phyloP scores from a whole-genome alignment of 2,329 filamentous ascomycete genomes.

The Penicillium sp. region DNA sequence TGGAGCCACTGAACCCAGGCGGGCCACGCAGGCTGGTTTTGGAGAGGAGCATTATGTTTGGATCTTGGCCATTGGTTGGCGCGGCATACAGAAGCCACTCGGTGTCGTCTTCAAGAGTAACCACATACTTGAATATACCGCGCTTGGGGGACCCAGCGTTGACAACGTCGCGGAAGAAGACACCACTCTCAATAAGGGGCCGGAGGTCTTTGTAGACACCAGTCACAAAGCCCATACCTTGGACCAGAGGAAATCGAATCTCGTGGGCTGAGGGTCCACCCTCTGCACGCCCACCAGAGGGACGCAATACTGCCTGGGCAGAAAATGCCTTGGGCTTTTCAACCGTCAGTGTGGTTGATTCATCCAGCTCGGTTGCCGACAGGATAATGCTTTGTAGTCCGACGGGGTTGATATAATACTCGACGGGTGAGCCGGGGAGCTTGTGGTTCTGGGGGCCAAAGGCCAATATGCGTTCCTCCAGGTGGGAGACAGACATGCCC shows the following conservation, averaged over 20 bases:
- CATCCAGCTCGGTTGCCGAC: constrained; percentile 68
- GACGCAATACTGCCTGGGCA: constrained; percentile 62
- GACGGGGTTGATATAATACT: constrained; percentile 75
- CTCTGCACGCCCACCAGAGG: no score
- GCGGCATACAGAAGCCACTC: constrained; percentile 78
- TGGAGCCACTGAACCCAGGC: constrained; percentile 65
- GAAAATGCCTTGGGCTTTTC: constrained; percentile 54
- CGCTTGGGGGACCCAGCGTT: constrained; percentile 52
- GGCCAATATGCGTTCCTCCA: constrained; percentile 61
- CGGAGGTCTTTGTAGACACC: constrained; percentile 65
- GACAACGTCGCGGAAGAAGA: constrained; percentile 65
- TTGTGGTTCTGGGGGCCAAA: constrained; percentile 55
- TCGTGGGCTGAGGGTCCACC: constrained; percentile 52
- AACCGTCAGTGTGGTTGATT: constrained; percentile 52
- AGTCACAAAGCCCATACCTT: constrained; percentile 86
- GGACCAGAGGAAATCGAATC: constrained; percentile 75
- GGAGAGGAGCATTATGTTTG: constrained; percentile 64
- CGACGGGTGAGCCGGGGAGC: constrained; percentile 53
- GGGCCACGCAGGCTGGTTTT: constrained; percentile 61
- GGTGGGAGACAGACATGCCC: constrained; percentile 72
- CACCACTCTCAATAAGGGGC: constrained; percentile 67
- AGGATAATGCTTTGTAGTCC: constrained; percentile 76
- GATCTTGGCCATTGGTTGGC: constrained; percentile 52
- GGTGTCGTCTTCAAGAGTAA: constrained; percentile 65
- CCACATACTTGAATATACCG: constrained; percentile 69